Percentiles rank a stretch among this genome's conserved stretches.
phyloP scores from a whole-genome alignment of 768 basidiomycete species.

The Boletus rex-veris region DNA sequence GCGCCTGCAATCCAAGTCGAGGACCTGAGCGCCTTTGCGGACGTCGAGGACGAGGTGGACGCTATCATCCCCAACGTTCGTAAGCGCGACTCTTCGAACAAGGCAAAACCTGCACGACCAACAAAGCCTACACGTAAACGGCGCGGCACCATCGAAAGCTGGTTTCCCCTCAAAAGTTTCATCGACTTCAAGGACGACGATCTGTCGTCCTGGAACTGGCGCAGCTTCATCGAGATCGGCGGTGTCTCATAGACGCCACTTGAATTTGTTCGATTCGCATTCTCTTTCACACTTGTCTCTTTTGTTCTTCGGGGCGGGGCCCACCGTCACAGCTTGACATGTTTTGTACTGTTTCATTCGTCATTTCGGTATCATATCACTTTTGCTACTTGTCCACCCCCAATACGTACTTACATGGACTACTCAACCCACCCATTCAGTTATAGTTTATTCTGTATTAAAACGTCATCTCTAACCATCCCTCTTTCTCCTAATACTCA shows the following conservation, averaged over 20 bases:
- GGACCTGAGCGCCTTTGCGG: conserved; percentile 26
- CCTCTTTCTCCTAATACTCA: conserved; percentile 5
- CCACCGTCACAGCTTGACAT: neutral
- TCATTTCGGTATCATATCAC: conserved; percentile 15
- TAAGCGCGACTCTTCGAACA: conserved; percentile 8
- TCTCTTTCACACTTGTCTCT: neutral
- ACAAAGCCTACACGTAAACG: conserved; percentile 27
- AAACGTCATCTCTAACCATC: neutral
- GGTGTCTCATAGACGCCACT: conserved; percentile 19
- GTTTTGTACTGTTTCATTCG: conserved; percentile 4
- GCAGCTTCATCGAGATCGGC: conserved; percentile 61
- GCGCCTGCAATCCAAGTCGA: conserved; percentile 16
- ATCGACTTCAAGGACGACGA: conserved; percentile 58
- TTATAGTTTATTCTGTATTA: conserved; percentile 15
- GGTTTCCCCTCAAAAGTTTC: conserved; percentile 61
- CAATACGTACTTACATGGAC: conserved; percentile 24
- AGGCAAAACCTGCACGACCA: conserved; percentile 7
- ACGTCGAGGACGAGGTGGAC: conserved; percentile 32
- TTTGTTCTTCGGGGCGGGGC: neutral
- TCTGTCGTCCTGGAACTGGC: conserved; percentile 49
- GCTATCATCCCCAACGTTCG: conserved; percentile 20
- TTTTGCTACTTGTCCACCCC: neutral
- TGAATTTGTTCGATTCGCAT: neutral
- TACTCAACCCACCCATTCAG: neutral
- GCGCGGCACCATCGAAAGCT: conserved; percentile 44